Conservation (phyloP, 2,329 filamentous ascomycete species). For the Arthrobotrys pseudoclavata region DNA sequence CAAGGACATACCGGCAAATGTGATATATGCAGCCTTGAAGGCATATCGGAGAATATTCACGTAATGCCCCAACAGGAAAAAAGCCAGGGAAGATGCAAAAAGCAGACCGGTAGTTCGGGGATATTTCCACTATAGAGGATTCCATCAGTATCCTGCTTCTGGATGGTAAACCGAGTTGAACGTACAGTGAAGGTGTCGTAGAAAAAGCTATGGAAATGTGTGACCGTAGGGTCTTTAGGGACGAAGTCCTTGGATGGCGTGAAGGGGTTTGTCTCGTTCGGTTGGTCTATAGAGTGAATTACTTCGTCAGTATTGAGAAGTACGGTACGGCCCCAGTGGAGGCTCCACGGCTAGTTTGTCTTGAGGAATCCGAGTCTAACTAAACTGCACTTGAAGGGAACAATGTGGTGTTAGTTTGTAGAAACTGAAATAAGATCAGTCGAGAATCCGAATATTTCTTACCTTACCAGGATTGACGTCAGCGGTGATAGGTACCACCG, state of each 20-base stretch:
- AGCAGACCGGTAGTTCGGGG: constrained; percentile 74
- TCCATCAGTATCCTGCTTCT: neutral
- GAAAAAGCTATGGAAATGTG: constrained; percentile 79
- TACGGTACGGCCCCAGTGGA: neutral
- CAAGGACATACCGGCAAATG: constrained; percentile 61
- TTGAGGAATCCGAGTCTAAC: neutral
- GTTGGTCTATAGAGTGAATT: constrained; percentile 20
- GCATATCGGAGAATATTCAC: constrained; percentile 76
- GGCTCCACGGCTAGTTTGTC: neutral
- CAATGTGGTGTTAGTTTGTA: neutral
- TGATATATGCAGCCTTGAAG: constrained; percentile 74
- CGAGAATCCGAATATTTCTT: constrained; percentile 2
- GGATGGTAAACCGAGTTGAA: constrained; percentile 66
- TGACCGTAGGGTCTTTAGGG: constrained; percentile 46
- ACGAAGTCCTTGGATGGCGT: constrained; percentile 6
- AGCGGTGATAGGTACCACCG: constrained; percentile 17
- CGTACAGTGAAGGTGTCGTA: constrained; percentile 78
- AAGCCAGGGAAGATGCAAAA: constrained; percentile 71
- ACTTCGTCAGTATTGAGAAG: neutral
- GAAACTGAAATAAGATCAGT: neutral
- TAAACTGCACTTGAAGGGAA: neutral
- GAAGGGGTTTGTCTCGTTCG: constrained; percentile 45
- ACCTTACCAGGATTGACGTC: constrained; percentile 52
- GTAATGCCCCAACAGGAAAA: constrained; percentile 76
- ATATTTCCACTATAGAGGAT: constrained; percentile 66